These are phyloP conservation scores for Neofusicoccum parvum DNA, from an alignment of 2,329 filamentous ascomycete species.

Conservation along the genomic window DNA sequence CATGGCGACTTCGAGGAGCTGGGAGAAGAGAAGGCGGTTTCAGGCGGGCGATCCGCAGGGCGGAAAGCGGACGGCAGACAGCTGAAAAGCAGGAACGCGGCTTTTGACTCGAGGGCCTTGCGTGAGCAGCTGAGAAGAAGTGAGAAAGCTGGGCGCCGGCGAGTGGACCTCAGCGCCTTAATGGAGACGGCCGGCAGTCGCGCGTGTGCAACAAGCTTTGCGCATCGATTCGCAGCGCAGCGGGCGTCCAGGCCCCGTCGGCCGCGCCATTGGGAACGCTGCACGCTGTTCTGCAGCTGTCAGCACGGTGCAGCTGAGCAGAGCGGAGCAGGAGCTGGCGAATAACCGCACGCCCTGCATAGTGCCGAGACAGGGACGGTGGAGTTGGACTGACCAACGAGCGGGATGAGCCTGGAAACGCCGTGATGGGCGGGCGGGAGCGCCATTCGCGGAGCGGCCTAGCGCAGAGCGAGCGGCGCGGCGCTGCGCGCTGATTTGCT, in stretches of 20 bases:
- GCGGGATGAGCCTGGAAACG: constrained; percentile 1
- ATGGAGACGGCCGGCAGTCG: constrained; percentile 6
- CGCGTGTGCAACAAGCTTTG: constrained; percentile 19
- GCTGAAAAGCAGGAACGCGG: not conserved
- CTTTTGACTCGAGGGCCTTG: constrained; percentile 12
- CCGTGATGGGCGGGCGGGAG: constrained; percentile 14
- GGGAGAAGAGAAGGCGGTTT: not conserved
- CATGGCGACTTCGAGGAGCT: constrained; percentile 1
- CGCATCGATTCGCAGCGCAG: constrained; percentile 20
- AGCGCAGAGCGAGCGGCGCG: not conserved
- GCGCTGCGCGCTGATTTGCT: constrained; percentile 5
- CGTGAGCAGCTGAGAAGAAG: constrained; percentile 11
- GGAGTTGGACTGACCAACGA: constrained; percentile 5
- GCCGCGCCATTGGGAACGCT: constrained; percentile 14
- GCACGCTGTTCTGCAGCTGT: constrained; percentile 18
- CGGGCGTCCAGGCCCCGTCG: constrained; percentile 4
- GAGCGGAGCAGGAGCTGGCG: constrained; percentile 16
- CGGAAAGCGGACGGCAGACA: not conserved
- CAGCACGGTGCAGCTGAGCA: constrained; percentile 19
- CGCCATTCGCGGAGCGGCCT: not conserved
- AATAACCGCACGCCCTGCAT: constrained; percentile 15
- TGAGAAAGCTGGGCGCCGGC: constrained; percentile 14
- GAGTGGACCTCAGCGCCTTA: constrained; percentile 17
- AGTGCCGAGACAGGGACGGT: constrained; percentile 16
- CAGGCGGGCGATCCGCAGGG: constrained; percentile 7